Evolutionary conservation across 108 stramenopile species (phyloP), one percentile per base, ranked within the genome.

Genomic region (Conticribra guillardii): DNA sequence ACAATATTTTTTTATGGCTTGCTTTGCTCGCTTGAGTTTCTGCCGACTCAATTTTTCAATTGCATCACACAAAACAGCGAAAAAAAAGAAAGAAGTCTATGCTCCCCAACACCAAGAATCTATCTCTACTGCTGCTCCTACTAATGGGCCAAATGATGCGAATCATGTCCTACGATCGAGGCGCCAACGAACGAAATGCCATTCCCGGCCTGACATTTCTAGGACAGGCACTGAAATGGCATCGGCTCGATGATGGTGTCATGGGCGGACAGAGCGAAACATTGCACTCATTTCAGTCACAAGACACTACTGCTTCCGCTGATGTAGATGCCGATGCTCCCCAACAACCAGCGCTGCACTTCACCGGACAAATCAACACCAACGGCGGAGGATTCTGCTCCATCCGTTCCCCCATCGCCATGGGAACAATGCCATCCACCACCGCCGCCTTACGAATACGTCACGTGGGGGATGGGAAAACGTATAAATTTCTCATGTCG

Each of bases 241-340:
- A 81, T 69, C 55, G 84, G 9, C 76, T 90, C 23, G 87, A 90
- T 63, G 89, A 90, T 74, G 87, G 87, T 5, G 87, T 90, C 5
- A 90, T 90, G 89, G 89, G 89, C n/a, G 89, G 89, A 5, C 74
- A 75, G 53, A 81, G 79, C 19, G 57, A 75, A 23, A 86, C 87
- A 3, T 7, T 67, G 7, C 87, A 85, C 54, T 46, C 53, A 51
- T 21, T 34, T 11, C 23, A 45, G 0, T 11, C 28, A 29, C 31
- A 31, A 19, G 62, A 67, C 9, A 80, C 56, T 7, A 33, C 30
- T 17, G 55, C 27, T 18, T 3, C 2, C 4, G 29, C 30, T 1
- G 29, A 31, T 17, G 19, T 18, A 44, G 44, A 44, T 44, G 8
- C 44, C 11, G 11, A 44, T 44, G 15, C 44, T 11, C 15, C 15